phyloP scores from a whole-genome alignment of 805 yeast genomes.

The Millerozyma acaciae region DNA sequence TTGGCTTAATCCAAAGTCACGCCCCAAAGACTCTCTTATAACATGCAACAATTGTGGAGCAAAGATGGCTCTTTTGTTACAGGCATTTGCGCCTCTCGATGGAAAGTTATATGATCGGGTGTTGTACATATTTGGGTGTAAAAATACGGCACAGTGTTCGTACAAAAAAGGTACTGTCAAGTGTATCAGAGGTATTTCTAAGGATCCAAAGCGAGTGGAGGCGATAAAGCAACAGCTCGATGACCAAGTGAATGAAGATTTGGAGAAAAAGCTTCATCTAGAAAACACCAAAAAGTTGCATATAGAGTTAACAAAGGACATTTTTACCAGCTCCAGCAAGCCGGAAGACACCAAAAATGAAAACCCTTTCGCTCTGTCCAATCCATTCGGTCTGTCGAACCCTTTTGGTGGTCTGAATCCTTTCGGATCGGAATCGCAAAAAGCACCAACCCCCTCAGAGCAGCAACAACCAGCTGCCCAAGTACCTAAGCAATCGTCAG shows the following conservation, averaged over 20 bases:
- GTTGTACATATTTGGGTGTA: conserved; percentile 78
- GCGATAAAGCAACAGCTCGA: conserved; percentile 34
- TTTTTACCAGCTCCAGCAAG: conserved; percentile 21
- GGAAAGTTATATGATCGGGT: conserved; percentile 72
- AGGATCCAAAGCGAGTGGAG: conserved; percentile 49
- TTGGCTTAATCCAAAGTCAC: conserved; percentile 62
- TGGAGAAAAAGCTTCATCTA: conserved; percentile 37
- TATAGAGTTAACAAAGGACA: conserved; percentile 38
- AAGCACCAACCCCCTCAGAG: neutral
- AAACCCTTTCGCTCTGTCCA: conserved; percentile 31
- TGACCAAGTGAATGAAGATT: conserved; percentile 24
- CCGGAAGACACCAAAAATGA: conserved; percentile 20
- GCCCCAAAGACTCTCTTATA: conserved; percentile 51
- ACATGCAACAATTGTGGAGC: conserved; percentile 64
- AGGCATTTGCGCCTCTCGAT: conserved; percentile 77
- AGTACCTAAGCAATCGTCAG: no score
- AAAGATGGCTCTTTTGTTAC: conserved; percentile 65
- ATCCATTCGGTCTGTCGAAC: conserved; percentile 18
- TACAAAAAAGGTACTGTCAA: conserved; percentile 67
- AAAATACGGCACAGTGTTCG: conserved; percentile 50
- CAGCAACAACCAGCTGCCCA: neutral
- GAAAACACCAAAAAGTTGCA: conserved; percentile 42
- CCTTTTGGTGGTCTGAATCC: conserved; percentile 22
- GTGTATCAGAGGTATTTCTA: conserved; percentile 71
- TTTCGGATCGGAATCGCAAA: conserved; percentile 22